Evolutionary conservation across 345 rosid genomes (phyloP), one percentile per base, ranked within the genome.

Genomic region (Litchi chinensis): DNA sequence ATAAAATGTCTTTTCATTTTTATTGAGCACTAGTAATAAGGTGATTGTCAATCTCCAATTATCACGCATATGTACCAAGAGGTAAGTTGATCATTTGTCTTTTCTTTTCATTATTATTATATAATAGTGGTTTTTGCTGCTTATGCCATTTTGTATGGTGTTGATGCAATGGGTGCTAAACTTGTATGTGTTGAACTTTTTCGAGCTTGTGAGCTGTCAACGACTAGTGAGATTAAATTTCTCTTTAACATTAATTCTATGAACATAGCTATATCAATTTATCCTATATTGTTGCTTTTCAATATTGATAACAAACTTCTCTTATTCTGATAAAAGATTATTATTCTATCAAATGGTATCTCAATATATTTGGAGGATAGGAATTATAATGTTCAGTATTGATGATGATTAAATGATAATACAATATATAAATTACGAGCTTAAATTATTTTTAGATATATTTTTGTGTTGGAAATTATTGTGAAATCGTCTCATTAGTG

Each of bases 181-280:
- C n/a, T 70, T 46, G 69, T 76, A 26, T 76, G 76, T 12, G 62
- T 28, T 6, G 76, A 76, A 70, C 83, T 80, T 76, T 44, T 80
- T 80, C 56, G 10, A 10, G 76, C 83, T 37, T 59, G 71, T 16
- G 65, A 62, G 79, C 66, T 22, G 69, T 65, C 59, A 56, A 65
- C 15, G 70, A 74, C 4, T 40, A 41, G 82, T 69, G 48, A 75
- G 71, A 39, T 22, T 54, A 54, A 65, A 39, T 37, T 72, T 37
- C 26, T 72, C 48, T 37, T 73, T 11, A 39, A 19, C 26, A 5
- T 59, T 13, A 43, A 40, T 10, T 9, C 39, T 19, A 59, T n/a
- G 41, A 21, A 39, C 22, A 40, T 60, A 18, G 37, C 2, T 13
- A 11, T 40, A 15, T 40, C 28, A 5, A n/a, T 52, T 22, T 73